These are phyloP conservation scores for Brassica rapa DNA, from an alignment of 345 rosid genomes.

Conservation along the genomic window DNA sequence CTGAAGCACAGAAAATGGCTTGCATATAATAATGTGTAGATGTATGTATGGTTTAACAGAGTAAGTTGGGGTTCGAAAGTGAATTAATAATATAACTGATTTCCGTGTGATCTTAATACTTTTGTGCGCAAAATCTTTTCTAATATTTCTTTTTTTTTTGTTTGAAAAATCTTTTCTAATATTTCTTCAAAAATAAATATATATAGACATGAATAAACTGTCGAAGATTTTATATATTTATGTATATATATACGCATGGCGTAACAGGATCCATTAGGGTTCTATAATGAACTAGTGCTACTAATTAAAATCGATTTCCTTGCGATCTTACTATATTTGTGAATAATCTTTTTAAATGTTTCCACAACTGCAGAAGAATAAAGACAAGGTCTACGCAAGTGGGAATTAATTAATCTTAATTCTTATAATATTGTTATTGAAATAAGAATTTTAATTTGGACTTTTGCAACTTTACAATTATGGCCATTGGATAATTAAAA, in stretches of 20 bases:
- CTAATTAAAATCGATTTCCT: background rate
- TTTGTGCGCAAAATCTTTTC: background rate
- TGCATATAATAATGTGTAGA: background rate
- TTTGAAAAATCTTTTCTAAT: background rate
- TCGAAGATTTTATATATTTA: background rate
- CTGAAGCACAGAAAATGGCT: background rate
- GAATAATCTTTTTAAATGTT: slow-evolving; percentile 20
- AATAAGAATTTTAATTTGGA: slow-evolving; percentile 17
- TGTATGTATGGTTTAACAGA: background rate
- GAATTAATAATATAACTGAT: slow-evolving; percentile 4
- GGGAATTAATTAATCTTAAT: background rate
- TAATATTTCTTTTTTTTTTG: background rate
- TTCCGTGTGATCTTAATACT: slow-evolving; percentile 12
- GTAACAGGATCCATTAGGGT: slow-evolving; percentile 6
- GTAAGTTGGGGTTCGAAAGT: background rate
- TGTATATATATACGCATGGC: slow-evolving; percentile 17
- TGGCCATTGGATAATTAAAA: slow-evolving; percentile 40
- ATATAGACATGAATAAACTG: background rate
- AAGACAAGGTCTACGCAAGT: slow-evolving; percentile 41
- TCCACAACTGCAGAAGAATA: slow-evolving; percentile 29
- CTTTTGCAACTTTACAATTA: slow-evolving; percentile 46
- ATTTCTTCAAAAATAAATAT: background rate
- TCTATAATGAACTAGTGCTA: background rate
- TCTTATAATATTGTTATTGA: background rate
- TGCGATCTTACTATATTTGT: slow-evolving; percentile 28